Conservation (phyloP, 2,329 filamentous ascomycete genomes). For the Neonectria ditissima region DNA sequence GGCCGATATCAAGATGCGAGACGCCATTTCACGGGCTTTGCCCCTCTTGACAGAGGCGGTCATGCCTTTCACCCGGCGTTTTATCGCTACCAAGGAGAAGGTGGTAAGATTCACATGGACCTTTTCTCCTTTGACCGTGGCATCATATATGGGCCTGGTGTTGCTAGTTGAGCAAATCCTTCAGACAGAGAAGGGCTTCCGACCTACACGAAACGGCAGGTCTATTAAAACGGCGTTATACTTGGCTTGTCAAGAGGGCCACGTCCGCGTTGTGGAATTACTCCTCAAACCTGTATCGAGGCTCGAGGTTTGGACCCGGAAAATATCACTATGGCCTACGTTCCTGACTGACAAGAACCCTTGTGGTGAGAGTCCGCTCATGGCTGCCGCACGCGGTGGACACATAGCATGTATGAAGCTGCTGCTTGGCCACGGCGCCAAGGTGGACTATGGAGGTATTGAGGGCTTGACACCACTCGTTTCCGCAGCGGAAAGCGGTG, state of each 20-base stretch:
- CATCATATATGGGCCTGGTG: background rate
- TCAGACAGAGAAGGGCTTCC: background rate
- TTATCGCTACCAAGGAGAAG: too few relatives aligned
- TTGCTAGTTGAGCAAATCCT: background rate
- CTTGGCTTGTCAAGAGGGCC: background rate
- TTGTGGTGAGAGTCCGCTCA: background rate
- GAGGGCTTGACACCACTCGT: background rate
- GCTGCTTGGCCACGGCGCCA: background rate
- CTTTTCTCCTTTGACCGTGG: background rate
- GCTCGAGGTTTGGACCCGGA: background rate
- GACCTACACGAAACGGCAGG: background rate
- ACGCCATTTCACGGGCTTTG: background rate
- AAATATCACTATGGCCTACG: background rate
- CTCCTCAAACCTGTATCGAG: background rate
- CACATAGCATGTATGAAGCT: background rate
- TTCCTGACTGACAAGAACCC: background rate
- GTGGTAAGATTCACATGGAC: too few relatives aligned
- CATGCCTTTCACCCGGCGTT: too few relatives aligned
- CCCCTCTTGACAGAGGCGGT: background rate
- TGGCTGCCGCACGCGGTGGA: background rate
- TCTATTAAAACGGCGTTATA: background rate
- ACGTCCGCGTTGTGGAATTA: background rate
- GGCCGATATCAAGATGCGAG: background rate
- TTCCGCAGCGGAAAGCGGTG: fast-evolving
- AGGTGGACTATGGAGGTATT: background rate